Evolutionary conservation across 192 early-diverging fungal species (phyloP).

Genomic region (Podila epicladia): DNA sequence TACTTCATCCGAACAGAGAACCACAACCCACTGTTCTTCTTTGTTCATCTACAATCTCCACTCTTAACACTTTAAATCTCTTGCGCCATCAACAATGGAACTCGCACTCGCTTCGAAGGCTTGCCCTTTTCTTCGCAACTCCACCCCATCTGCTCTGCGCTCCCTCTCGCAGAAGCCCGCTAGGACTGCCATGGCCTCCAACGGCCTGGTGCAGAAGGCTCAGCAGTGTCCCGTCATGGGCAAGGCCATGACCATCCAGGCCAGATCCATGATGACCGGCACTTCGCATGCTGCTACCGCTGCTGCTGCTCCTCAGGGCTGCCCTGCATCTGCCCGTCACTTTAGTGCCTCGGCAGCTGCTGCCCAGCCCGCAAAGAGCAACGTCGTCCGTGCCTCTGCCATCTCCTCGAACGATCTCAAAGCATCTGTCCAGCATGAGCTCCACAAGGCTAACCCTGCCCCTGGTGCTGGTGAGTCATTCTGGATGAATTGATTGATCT

Average conservation of each 20-base stretch:
- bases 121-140: conserved; percentile 84
- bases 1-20: conserved; percentile 2
- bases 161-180: conserved; percentile 57
- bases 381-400: conserved; percentile 47
- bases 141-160: conserved; percentile 74
- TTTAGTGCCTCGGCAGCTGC: conserved; percentile 49
- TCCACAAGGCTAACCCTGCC: conserved; percentile 49
- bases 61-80: background rate
- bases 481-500: background rate
- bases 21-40: background rate
- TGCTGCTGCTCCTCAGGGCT: conserved; percentile 53
- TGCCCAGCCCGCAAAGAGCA: conserved; percentile 42
- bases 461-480: conserved; percentile 36
- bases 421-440: conserved; percentile 35
- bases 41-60: background rate
- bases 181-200: conserved; percentile 37
- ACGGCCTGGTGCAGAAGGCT: conserved; percentile 66
- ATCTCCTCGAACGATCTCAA: conserved; percentile 41
- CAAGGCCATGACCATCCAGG: conserved; percentile 74
- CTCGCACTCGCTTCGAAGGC: conserved; percentile 49
- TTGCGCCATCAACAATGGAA: conserved; percentile 27
- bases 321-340: conserved; percentile 37
- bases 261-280: conserved; percentile 65
- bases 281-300: conserved; percentile 45
- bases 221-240: conserved; percentile 85